Evolutionary conservation across 2,329 filamentous ascomycete genomes (phyloP).

Genomic region (Botrytis cinerea): DNA sequence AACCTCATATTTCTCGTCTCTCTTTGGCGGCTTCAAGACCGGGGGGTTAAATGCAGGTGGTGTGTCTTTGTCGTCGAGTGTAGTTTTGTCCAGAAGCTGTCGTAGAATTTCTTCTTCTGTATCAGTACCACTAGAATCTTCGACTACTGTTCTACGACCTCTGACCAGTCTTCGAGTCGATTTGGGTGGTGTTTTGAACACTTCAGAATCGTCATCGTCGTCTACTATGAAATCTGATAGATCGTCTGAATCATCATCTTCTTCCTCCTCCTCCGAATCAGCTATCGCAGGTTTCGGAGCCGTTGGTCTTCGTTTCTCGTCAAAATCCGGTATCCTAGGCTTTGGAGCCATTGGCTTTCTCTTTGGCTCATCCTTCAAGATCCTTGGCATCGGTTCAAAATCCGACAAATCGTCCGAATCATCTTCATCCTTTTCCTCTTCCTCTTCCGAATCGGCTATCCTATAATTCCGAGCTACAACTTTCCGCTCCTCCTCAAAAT

Average conservation of each 20-base stretch:
- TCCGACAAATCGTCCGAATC: constrained; percentile 35
- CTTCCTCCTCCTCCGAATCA: constrained; percentile 13
- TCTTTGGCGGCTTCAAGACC: constrained; percentile 23
- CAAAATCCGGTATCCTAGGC: not conserved
- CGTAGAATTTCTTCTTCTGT: constrained; percentile 19
- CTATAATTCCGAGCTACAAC: not conserved
- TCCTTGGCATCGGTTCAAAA: constrained; percentile 28
- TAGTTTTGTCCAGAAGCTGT: constrained; percentile 16
- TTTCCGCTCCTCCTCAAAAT: not conserved
- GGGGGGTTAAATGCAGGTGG: constrained; percentile 15
- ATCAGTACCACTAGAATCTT: constrained; percentile 29
- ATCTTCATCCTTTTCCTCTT: constrained; percentile 5
- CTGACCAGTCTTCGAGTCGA: constrained; percentile 36
- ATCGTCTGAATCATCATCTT: constrained; percentile 29
- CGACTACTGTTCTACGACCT: constrained; percentile 26
- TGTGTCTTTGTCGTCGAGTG: constrained; percentile 24
- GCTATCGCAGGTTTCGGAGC: not conserved
- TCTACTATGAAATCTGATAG: constrained; percentile 41
- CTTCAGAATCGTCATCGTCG: constrained; percentile 33
- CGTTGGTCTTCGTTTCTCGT: not conserved
- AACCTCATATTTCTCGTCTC: constrained; percentile 9
- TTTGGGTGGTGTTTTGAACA: constrained; percentile 33
- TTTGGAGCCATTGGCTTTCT: not conserved
- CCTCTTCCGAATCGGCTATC: not conserved
- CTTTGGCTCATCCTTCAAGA: constrained; percentile 5